Percentiles rank a stretch among this genome's conserved stretches.
Conservation (phyloP, 2,329 filamentous ascomycete species). For the Trichocomaceae sp. region DNA sequence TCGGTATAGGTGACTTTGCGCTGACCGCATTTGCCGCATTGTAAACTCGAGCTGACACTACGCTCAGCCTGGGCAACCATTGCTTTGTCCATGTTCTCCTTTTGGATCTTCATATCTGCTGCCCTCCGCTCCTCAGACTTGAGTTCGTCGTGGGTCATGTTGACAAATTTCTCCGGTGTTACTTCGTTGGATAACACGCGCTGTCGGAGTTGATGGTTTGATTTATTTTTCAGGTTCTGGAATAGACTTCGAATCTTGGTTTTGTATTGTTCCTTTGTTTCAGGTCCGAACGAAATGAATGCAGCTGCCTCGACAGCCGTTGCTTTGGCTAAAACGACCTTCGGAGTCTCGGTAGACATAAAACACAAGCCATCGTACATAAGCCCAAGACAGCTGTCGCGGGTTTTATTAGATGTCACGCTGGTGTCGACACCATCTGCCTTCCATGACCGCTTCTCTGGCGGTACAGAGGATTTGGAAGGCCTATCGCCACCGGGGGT, state of each 20-base stretch:
- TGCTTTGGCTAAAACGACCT: slow-evolving; percentile 59
- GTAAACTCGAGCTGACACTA: slow-evolving; percentile 78
- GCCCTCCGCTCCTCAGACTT: slow-evolving; percentile 76
- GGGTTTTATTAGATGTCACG: slow-evolving; percentile 64
- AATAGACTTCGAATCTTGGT: slow-evolving; percentile 87
- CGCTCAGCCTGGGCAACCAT: slow-evolving; percentile 91
- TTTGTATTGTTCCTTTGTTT: slow-evolving; percentile 68
- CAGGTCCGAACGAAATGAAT: slow-evolving; percentile 61
- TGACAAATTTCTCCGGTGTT: slow-evolving; percentile 64
- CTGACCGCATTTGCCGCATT: slow-evolving; percentile 87
- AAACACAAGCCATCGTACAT: slow-evolving; percentile 88
- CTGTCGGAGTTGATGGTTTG: slow-evolving; percentile 68
- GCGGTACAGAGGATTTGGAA: slow-evolving; percentile 51
- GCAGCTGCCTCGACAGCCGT: slow-evolving; percentile 72
- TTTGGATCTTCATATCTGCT: slow-evolving; percentile 67
- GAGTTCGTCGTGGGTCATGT: slow-evolving; percentile 84
- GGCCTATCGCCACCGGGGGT: slow-evolving; percentile 43
- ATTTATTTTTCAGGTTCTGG: slow-evolving; percentile 89
- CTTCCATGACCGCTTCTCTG: slow-evolving; percentile 74
- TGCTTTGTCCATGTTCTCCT: slow-evolving; percentile 94
- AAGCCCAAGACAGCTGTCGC: slow-evolving; percentile 81
- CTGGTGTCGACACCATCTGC: slow-evolving; percentile 73
- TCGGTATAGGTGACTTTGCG: slow-evolving; percentile 94
- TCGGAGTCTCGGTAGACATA: slow-evolving; percentile 54
- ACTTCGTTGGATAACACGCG: slow-evolving; percentile 72